Conservation (phyloP, 345 rosid genomes). For the Eucalyptus decipiens region DNA sequence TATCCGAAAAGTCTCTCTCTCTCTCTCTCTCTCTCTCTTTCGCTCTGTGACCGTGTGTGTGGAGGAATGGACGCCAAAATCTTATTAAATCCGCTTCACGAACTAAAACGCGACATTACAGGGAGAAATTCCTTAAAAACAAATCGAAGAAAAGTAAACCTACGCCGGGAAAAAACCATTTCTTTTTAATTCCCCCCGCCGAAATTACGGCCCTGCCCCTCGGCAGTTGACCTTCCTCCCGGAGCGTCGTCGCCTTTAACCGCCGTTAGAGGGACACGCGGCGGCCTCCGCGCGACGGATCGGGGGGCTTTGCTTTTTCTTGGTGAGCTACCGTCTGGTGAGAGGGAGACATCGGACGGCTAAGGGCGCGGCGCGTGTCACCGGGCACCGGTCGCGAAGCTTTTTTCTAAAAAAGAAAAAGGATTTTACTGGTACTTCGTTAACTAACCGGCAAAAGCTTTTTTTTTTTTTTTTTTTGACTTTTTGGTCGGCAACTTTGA, state of each 20-base stretch:
- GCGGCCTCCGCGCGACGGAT: neutral
- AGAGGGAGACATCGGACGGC: neutral
- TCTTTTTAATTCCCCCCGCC: neutral
- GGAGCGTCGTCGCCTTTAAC: neutral
- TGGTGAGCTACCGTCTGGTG: neutral
- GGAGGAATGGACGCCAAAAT: conserved; percentile 6
- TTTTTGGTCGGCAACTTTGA: neutral
- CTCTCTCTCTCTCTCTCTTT: neutral
- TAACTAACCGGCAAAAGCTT: neutral
- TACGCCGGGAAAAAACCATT: neutral
- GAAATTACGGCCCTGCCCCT: neutral
- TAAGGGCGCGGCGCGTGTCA: neutral
- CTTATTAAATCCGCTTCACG: conserved; percentile 16
- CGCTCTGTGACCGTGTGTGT: neutral
- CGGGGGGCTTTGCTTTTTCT: neutral
- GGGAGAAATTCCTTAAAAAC: neutral
- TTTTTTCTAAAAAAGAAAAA: neutral
- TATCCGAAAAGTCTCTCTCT: neutral
- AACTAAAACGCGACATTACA: neutral
- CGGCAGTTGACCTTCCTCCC: neutral
- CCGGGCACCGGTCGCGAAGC: neutral
- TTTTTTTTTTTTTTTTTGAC: too few species aligned
- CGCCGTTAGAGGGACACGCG: neutral
- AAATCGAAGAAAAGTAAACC: neutral
- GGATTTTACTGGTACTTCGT: neutral